Base-by-base conservation (phyloP, 148 eudicot genomes). In the Cornus kousa region DNA sequence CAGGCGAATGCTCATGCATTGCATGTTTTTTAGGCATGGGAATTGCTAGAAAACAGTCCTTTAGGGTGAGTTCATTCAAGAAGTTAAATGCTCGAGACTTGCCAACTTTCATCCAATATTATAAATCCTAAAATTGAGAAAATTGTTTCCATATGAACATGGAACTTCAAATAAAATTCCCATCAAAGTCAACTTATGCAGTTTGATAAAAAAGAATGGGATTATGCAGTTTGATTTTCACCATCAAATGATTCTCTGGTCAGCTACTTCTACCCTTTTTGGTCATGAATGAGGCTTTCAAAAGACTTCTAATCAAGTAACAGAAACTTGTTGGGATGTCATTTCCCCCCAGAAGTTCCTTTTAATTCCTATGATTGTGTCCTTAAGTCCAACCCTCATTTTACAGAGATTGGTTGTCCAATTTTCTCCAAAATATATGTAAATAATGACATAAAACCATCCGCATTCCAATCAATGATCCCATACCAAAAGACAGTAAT, bases 111-210 rank as follows among this genome's bases (percentile, higher is more conserved):
- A 53, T 43, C 48, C 48, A 12, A 14, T 59, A 10, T 9, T 5
- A 9, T 43, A 43, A 43, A 43, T 43, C 48, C 48, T 9, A 57
- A 33, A 32, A 32, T 31, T 55, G 14, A 43, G 20, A 74, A 32
- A 74, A 14, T 57, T 74, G 7, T 2, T 33, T 43, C 22, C 68
- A 12, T 7, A 33, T 57, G 28, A n/a, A 20, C 17, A 19, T 11
- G 46, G 67, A 12, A n/a, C 69, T 71, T 70, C 37, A 17, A 16
- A 70, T 70, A 70, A n/a, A 0, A 59, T 67, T 33, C 59, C 68
- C 80, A 23, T 37, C 22, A 70, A 20, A 62, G 66, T 24, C 66
- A 62, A 33, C 31, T 57, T 70, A 59, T 68, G 67, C n/a, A 22
- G 28, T 43, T 28, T 43, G 16, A 20, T n/a, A 70, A 7, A 6